Evolutionary conservation across 495 filamentous ascomycete genomes (phyloP), one percentile per base, ranked within the genome.

Genomic region (Podospora tetraspora): DNA sequence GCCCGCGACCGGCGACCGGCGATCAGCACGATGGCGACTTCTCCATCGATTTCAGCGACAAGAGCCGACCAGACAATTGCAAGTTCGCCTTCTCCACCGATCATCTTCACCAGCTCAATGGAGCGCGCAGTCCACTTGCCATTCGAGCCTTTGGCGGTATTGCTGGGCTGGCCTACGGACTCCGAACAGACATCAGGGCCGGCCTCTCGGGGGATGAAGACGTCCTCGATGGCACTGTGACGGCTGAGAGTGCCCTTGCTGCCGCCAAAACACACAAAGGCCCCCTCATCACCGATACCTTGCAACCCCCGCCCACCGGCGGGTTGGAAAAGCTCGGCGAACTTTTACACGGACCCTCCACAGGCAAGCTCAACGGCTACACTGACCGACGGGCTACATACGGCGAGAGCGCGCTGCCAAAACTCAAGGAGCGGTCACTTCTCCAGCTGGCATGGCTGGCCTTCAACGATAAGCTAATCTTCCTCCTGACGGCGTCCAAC

Each of bases 391-490:
- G 87, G 69, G 82, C 89, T 23, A 79, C 92, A 13, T 94, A 76
- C 62, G 69, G 83, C 57, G 85, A 89, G 70, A 92, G 92, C 69
- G 77, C 83, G 65, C 74, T 94, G 22, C 91, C 91, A 0, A 83
- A 83, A 66, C 87, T 89, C 70, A 88, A 92, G 67, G 84, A 87
- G 25, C 88, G 90, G 58, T 86, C 81, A 43, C 84, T 94, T 66
- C 82, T 88, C 68, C 81, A 85, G 68, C 71, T 93, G 22, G 87
- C 92, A 66, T 94, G 91, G 91, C 86, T 88, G 70, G 90, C 90
- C 10, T 91, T 91, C 74, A 91, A 93, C 69, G 91, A 94, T 65
- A 89, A 93, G 30, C 81, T 94, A 57, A 89, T 93, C 27, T 79
- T 91, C 16, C 79, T 92, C 12, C 80, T 86, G 19, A 90, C 90